Percentiles rank a stretch among this genome's conserved stretches.
phyloP scores from a whole-genome alignment of 108 stramenopile genomes.

The Epipyxis sp. region DNA sequence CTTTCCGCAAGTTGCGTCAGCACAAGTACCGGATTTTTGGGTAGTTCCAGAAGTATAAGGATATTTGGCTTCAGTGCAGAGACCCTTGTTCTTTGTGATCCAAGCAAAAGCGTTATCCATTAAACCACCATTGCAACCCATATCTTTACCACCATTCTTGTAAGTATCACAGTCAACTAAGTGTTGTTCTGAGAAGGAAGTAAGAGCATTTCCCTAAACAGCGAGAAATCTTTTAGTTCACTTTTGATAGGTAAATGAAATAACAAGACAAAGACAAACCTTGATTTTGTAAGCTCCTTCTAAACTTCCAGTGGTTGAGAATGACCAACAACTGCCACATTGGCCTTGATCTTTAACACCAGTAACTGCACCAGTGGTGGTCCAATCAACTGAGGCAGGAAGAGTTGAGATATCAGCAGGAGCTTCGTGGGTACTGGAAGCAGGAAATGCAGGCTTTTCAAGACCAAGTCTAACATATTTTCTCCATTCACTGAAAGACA shows the following conservation, averaged over 20 bases:
- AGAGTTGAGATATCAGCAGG: constrained; percentile 35
- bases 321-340: no score
- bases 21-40: background rate
- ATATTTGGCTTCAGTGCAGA: constrained; percentile 31
- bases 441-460: background rate
- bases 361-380: constrained; percentile 70
- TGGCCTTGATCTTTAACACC: constrained; percentile 89
- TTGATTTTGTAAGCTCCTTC: no score
- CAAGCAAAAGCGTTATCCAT: constrained; percentile 35
- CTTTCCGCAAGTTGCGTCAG: constrained; percentile 1
- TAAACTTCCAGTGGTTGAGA: no score
- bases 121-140: constrained; percentile 34
- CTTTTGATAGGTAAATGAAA: no score
- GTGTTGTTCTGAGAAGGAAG: constrained; percentile 19
- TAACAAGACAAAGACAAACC: no score
- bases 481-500: constrained; percentile 74
- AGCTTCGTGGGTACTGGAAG: constrained; percentile 20
- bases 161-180: constrained; percentile 5
- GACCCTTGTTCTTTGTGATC: constrained; percentile 22
- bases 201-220: background rate
- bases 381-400: constrained; percentile 69
- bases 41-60: constrained; percentile 34
- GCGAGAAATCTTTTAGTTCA: no score
- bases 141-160: constrained; percentile 7
- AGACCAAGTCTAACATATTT: constrained; percentile 20